Evolutionary conservation across 352 stramenopile genomes (phyloP), one percentile per base, ranked within the genome.

Genomic region (Aphanomyces stellatus): DNA sequence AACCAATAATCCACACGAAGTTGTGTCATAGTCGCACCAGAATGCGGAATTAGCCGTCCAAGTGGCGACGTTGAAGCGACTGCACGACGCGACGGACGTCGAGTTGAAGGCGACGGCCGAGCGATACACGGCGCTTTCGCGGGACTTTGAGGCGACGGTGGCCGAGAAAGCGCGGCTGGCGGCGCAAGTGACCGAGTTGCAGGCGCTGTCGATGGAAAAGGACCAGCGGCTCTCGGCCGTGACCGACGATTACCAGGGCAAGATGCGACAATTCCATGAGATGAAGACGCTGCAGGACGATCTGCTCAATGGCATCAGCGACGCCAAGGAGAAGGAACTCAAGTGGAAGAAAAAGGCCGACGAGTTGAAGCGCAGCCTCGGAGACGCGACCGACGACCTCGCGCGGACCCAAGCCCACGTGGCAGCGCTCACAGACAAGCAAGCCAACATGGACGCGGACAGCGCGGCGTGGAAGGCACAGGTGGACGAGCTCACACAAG

Each of bases 281-380:
- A 65, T 90, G 13, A 86, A 88, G 37, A 62, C 68, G 0, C 70
- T 93, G 0, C 84, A 93, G 51, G 84, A 93, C 35, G 81, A 87
- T 30, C 19, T 93, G 1, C 74, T 93, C 4, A 46, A 71, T 6
- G 83, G 77, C 0, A 75, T 91, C 11, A 79, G 88, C 24, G 74
- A 80, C 75, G 84, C 48, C 69, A 79, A 22, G 34, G 51, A 66
- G 3, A 78, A 81, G 41, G 69, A 75, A 35, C 65, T 70, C 2
- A 59, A 65, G 1, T 65, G 62, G 27, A 70, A 80, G 68, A 67
- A 72, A 13, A 69, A 72, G 19, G 35, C 13, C 2, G 25, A 71
- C 31, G 53, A 60, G 7, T 15, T 42, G 4, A 35, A 53, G 24
- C 19, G 10, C 24, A 4, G 62, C 17, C 41, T 67, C 4, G 28